Conservation (phyloP, 148 eudicot species). For the Silene uniflora region DNA sequence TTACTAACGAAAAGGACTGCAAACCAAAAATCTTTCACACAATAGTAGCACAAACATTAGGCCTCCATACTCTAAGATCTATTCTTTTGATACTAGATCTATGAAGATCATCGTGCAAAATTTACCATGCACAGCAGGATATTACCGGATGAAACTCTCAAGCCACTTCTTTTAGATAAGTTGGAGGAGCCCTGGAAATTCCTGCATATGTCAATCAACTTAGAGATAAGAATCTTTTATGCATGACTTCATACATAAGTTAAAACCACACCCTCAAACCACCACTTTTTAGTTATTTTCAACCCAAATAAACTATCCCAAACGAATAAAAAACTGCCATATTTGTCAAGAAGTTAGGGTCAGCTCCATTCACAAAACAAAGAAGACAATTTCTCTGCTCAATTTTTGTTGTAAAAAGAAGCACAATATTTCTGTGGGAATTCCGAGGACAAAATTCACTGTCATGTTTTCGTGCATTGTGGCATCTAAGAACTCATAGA, state of each 20-base stretch:
- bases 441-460: background rate
- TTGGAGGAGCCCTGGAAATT: slow-evolving; percentile 39
- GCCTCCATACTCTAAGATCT: background rate
- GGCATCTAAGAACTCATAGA: background rate
- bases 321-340: background rate
- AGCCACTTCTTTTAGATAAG: slow-evolving; percentile 23
- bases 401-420: background rate
- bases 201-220: slow-evolving; percentile 40
- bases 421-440: background rate
- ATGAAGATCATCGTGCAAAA: background rate
- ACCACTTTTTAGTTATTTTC: background rate
- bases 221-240: slow-evolving; percentile 1
- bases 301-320: background rate
- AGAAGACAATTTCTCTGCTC: background rate
- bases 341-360: background rate
- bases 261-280: background rate
- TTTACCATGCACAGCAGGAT: background rate
- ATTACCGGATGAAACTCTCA: slow-evolving; percentile 34
- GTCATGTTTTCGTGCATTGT: background rate
- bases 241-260: background rate
- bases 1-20: background rate
- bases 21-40: background rate
- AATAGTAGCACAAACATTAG: background rate
- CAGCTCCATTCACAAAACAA: background rate
- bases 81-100: background rate